These are phyloP conservation scores for Gaeumannomyces tritici DNA, from an alignment of 2,329 filamentous ascomycete genomes.

Conservation along the genomic window DNA sequence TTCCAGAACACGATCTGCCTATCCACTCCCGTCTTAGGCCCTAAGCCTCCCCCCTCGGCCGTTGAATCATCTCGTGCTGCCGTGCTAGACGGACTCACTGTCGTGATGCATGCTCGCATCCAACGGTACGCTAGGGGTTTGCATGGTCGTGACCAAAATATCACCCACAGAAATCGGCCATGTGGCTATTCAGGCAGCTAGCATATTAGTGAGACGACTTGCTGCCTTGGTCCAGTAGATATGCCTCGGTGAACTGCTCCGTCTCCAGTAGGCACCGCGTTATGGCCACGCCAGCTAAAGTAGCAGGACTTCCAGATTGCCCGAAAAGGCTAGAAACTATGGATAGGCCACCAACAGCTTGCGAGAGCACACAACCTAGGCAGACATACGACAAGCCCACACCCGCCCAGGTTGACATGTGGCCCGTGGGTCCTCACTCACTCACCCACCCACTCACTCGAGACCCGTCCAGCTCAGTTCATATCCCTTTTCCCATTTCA, in stretches of 20 bases:
- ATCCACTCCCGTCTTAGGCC: background rate
- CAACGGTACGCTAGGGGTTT: background rate
- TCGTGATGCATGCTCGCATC: background rate
- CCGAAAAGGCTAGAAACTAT: background rate
- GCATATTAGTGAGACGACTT: background rate
- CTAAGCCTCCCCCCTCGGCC: background rate
- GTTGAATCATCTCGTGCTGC: too few relatives aligned
- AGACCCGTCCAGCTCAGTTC: background rate
- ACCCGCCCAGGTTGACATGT: too few relatives aligned
- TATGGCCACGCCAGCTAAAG: background rate
- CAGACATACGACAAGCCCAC: too few relatives aligned
- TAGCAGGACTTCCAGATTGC: background rate
- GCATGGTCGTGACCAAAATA: background rate
- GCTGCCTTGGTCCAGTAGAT: background rate
- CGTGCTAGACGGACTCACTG: background rate
- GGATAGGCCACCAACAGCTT: too few relatives aligned
- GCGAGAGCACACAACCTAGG: too few relatives aligned
- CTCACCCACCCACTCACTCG: background rate
- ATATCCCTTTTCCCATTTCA: conserved; percentile 2
- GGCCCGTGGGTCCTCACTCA: background rate
- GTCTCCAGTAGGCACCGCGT: background rate
- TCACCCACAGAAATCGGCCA: background rate
- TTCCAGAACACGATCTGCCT: background rate
- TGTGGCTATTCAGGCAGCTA: background rate
- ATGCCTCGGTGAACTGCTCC: background rate